These are phyloP conservation scores for Lecanosticta acicola DNA, from an alignment of 2,329 filamentous ascomycete genomes.

Conservation along the genomic window DNA sequence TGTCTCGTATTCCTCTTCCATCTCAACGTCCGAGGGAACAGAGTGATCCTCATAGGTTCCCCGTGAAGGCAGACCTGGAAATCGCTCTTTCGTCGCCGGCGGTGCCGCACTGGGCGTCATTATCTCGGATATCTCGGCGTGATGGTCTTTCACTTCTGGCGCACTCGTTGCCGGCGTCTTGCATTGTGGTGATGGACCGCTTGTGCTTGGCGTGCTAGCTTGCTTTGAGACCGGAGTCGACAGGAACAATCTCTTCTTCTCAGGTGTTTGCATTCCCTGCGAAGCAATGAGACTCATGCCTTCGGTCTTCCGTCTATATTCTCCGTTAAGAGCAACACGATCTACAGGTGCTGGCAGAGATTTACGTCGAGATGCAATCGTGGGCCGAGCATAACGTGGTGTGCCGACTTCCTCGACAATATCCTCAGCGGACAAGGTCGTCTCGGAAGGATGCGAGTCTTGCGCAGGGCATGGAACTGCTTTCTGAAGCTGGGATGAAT, in stretches of 20 bases:
- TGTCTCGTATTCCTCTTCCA: background rate
- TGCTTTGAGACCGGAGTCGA: background rate
- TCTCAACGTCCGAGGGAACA: background rate
- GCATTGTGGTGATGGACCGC: background rate
- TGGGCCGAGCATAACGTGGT: conserved; percentile 31
- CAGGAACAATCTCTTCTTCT: background rate
- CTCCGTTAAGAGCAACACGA: background rate
- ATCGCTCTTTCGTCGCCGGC: conserved; percentile 6
- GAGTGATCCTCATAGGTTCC: conserved; percentile 11
- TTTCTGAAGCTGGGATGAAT: no score
- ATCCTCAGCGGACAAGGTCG: background rate
- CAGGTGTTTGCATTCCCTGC: background rate
- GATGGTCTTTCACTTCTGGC: no score
- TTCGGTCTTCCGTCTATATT: background rate
- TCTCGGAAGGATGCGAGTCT: no score
- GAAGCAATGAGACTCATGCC: background rate
- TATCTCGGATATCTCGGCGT: no score
- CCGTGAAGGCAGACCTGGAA: conserved; percentile 13
- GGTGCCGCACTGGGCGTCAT: background rate
- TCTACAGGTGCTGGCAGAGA: conserved; percentile 23
- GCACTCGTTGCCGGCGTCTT: background rate
- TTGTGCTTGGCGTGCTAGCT: background rate
- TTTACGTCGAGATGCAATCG: conserved; percentile 31
- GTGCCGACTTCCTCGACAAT: background rate
- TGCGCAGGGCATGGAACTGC: no score